Evolutionary conservation across 2,329 filamentous ascomycete species (phyloP), one percentile per base, ranked within the genome.

Genomic region (Xylariaceae sp.): DNA sequence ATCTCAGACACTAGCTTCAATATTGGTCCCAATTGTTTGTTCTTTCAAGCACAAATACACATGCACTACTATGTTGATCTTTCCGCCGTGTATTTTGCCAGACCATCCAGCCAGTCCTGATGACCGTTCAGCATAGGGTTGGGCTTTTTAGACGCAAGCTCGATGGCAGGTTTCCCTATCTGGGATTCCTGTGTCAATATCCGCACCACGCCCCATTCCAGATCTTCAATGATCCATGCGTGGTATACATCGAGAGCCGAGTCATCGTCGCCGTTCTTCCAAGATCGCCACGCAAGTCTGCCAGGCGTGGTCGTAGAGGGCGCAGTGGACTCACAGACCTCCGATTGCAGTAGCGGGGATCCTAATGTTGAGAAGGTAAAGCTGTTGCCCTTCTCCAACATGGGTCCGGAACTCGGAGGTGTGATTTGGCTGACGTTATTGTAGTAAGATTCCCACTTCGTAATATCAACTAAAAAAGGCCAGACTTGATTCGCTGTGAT

Each of bases 141-240:
- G 0, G 64, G 65, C 51, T 59, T 67, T 2, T 27, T 50, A 2
- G 39, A 53, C 3, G 64, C 50, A 45, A 65, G 29, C 27, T 62
- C 23, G 23, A 30, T 35, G 11, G 61, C 64, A 0, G 61, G 60
- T 36, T 63, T 59, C 9, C 67, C 66, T 32, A 68, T 61, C 40
- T 69, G 67, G 27, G 64, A 65, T 45, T 69, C 67, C 50, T 69
- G 67, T 3, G 65, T 69, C 52, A 67, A 29, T 21, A 69, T 64
- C 8, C 64, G 51, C 24, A 68, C 66, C 10, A 59, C 58, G 4
- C 64, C 61, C 36, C 63, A 66, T 15, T 66, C 57, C 33, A 66
- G 42, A 16, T 67, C 61, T 57, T 69, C 65, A 15, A 69, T 56
- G n/a, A 69, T 50, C 66, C 54, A 59, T 15, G 57, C 67, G 58